phyloP scores from a whole-genome alignment of 306 rosid species.

The Castanea crenata region DNA sequence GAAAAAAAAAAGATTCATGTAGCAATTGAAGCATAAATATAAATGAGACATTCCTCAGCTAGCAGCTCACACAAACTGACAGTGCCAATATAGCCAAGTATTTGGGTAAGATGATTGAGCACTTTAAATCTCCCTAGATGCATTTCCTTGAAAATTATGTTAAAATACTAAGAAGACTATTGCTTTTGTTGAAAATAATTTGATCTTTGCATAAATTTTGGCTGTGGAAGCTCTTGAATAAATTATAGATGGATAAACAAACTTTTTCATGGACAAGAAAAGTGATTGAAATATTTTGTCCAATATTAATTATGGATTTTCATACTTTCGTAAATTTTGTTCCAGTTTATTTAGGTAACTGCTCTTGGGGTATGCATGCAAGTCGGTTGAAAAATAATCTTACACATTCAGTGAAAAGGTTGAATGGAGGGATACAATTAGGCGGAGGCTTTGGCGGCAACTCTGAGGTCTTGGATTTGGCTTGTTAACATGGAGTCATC shows the following conservation, averaged over 20 bases:
- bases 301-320: not conserved
- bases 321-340: not conserved
- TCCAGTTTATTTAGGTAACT: constrained; percentile 45
- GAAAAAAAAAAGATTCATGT: not conserved
- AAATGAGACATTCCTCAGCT: no score
- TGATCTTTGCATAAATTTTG: not conserved
- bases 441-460: constrained; percentile 68
- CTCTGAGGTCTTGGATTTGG: constrained; percentile 69
- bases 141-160: not conserved
- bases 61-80: no score
- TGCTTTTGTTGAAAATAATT: not conserved
- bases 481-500: constrained; percentile 64
- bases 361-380: constrained; percentile 53
- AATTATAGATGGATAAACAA: no score
- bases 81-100: no score
- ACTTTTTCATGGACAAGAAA: no score
- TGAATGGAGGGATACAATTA: constrained; percentile 55
- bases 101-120: no score
- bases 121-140: not conserved
- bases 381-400: constrained; percentile 38
- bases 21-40: no score
- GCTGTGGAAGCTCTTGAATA: no score
- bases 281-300: no score
- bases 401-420: constrained; percentile 17
- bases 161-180: not conserved